Evolutionary conservation across 2,329 filamentous ascomycete genomes (phyloP).

Genomic region (Venturia effusa): DNA sequence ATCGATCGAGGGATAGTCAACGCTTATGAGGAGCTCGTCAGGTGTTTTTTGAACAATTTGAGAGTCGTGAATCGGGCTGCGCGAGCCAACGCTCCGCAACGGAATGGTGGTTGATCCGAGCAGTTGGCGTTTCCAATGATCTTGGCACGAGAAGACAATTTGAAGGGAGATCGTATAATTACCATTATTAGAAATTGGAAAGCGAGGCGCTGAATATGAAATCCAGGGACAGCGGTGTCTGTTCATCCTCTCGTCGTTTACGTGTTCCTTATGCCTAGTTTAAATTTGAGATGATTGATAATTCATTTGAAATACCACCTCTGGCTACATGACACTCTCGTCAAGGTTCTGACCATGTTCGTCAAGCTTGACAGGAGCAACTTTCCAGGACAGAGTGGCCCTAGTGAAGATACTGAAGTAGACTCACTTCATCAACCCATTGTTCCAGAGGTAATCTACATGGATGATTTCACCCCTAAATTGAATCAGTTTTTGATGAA

Average conservation of each 20-base stretch:
- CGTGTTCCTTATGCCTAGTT: background rate
- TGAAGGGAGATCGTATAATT: background rate
- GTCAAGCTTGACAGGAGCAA: no score
- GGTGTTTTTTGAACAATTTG: conserved; percentile 66
- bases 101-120: background rate
- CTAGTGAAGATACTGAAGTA: no score
- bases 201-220: conserved; percentile 1
- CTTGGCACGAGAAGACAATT: background rate
- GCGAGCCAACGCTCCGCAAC: background rate
- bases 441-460: no score
- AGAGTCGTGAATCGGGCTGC: conserved; percentile 35
- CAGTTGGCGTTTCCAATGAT: background rate
- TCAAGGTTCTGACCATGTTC: no score
- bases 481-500: no score
- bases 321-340: no score
- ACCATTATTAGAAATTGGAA: background rate
- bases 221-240: background rate
- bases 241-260: background rate
- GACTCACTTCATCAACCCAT: no score
- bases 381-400: no score
- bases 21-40: conserved; percentile 56
- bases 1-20: conserved; percentile 43
- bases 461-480: no score
- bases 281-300: background rate
- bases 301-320: background rate